phyloP scores from a whole-genome alignment of 2,329 filamentous ascomycete genomes.

The Parasarocladium wereldwijsianum region DNA sequence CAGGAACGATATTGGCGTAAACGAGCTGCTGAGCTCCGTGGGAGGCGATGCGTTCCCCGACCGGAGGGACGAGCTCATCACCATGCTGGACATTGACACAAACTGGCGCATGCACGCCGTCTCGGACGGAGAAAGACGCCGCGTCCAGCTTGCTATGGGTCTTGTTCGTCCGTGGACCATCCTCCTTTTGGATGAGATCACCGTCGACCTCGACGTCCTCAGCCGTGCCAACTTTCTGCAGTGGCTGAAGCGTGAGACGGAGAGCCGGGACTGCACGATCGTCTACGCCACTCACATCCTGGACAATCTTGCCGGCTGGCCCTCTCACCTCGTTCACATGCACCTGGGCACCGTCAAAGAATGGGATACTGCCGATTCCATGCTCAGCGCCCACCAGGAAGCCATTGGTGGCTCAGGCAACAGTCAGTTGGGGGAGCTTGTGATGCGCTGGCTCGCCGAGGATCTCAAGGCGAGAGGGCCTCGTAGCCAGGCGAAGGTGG shows the following conservation, averaged over 20 bases:
- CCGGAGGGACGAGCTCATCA: constrained; percentile 73
- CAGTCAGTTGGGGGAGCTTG: constrained; percentile 72
- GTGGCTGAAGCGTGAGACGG: constrained; percentile 80
- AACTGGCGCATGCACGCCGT: constrained; percentile 94
- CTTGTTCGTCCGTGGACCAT: constrained; percentile 83
- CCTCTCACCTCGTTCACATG: constrained; percentile 93
- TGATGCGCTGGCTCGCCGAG: constrained; percentile 71
- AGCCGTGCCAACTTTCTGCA: constrained; percentile 70
- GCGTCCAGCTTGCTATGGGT: constrained; percentile 95
- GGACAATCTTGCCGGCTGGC: constrained; percentile 90
- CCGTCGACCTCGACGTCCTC: constrained; percentile 85
- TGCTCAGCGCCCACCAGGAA: constrained; percentile 38
- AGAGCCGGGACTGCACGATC: constrained; percentile 69
- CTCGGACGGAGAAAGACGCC: constrained; percentile 75
- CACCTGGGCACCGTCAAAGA: constrained; percentile 76
- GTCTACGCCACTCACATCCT: constrained; percentile 97
- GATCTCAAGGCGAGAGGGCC: constrained; percentile 72
- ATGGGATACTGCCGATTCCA: constrained; percentile 61
- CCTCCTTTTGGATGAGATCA: constrained; percentile 87
- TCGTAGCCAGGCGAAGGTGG: constrained; percentile 40
- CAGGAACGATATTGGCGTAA: constrained; percentile 84
- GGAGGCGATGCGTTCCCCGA: constrained; percentile 73
- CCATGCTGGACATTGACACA: constrained; percentile 82
- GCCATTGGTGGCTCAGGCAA: constrained; percentile 43
- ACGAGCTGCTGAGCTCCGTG: constrained; percentile 69